Evolutionary conservation across 139 green algal genomes (phyloP).

Genomic region (Chlamydomonas schloesseri): DNA sequence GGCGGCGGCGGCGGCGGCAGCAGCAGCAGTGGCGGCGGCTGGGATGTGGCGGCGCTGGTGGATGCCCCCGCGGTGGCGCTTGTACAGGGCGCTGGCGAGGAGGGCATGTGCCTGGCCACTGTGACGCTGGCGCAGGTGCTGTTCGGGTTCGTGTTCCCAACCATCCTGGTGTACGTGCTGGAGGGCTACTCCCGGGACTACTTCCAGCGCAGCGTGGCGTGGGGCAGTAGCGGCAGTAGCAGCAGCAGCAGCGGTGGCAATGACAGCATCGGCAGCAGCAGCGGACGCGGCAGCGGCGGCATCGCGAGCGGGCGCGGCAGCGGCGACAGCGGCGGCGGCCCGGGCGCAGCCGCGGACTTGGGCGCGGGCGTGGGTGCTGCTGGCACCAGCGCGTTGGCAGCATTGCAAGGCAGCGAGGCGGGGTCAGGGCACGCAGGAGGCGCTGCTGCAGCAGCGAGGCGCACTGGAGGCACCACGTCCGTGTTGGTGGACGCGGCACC

Average conservation of each 20-base stretch:
- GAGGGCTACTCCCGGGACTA: neutral
- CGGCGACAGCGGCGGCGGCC: neutral
- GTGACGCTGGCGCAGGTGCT: slow-evolving; percentile 1
- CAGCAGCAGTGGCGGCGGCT: neutral
- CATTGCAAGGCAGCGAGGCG: too few relatives aligned
- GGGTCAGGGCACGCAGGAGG: too few relatives aligned
- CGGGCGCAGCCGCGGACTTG: neutral
- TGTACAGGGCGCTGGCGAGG: neutral
- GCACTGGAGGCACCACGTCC: too few relatives aligned
- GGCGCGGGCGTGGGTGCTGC: neutral
- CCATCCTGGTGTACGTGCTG: neutral
- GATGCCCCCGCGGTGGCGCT: neutral
- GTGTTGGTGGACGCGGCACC: too few relatives aligned
- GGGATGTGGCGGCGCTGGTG: too few relatives aligned
- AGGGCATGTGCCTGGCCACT: slow-evolving; percentile 3
- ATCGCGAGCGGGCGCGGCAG: neutral
- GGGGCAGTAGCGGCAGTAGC: neutral
- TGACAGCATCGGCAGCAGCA: neutral
- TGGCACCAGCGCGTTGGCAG: too few relatives aligned
- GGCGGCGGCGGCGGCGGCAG: too few relatives aligned
- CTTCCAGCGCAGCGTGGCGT: neutral
- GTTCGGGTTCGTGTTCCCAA: slow-evolving; percentile 9
- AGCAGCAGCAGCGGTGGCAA: neutral
- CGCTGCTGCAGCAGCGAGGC: too few relatives aligned
- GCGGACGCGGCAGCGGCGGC: neutral